Base-by-base conservation (phyloP, 768 basidiomycete species). In the Lentinula boryana region DNA sequence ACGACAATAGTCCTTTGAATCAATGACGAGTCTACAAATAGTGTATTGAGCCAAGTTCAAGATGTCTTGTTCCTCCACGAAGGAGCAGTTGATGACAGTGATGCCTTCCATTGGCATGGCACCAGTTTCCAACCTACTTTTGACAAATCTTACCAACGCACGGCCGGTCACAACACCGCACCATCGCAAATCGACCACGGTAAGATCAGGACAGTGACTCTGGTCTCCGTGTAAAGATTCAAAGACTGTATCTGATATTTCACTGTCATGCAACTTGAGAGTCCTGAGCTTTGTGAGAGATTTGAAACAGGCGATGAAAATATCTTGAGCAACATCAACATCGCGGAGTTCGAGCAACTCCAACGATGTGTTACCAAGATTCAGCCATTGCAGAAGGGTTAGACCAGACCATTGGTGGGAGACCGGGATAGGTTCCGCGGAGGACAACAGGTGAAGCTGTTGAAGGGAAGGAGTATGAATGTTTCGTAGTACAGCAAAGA, bases 221-320 rank as follows among this genome's bases (percentile, higher is more conserved):
- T 58, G 64, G 13, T 74, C 72, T 2, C 77, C 78, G 46, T 70
- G 65, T 46, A 85, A 66, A 33, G 69, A 63, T 33, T 66, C 62
- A 9, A 86, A 60, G 21, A 78, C 74, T 16, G 70, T 68, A 65
- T 84, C 80, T 33, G 80, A 69, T 61, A 88, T 80, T 49, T 84
- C 84, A 60, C 80, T 81, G 64, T 84, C 82, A 66, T 85, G 84
- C 41, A 86, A 71, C 57, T 78, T 77, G 16, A 87, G 72, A 57
- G 80, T 78, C 63, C 76, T 72, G 46, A 87, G 67, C 16, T 63
- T 61, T 10, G 77, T 74, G 16, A 84, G 69, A 21, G 70, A 60
- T 16, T 61, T 59, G 65, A 79, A 74, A 61, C 71, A 72, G 16
- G 63, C 66, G 40, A 67, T 66, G 63, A 80, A 80, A 13, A 74